Percentiles rank a stretch among this genome's conserved stretches.
Conservation (phyloP, 352 stramenopile genomes). For the Globisporangium middletonii region DNA sequence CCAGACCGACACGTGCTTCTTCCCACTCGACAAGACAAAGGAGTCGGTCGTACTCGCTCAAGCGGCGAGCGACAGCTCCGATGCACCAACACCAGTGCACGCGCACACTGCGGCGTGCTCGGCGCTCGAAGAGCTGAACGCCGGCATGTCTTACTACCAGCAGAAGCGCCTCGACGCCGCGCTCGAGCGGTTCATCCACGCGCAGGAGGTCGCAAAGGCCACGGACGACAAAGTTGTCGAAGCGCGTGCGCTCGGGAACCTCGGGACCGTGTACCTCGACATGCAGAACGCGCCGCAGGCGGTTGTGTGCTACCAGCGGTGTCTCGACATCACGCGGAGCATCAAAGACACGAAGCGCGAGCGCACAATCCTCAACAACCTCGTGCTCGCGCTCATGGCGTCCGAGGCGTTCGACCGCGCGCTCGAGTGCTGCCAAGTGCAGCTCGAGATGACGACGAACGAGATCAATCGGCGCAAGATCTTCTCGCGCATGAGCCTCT, state of each 20-base stretch:
- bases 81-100: not conserved
- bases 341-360: conserved; percentile 75
- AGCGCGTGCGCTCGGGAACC: conserved; percentile 65
- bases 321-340: conserved; percentile 61
- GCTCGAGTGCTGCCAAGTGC: conserved; percentile 57
- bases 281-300: conserved; percentile 61
- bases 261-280: conserved; percentile 75
- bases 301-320: conserved; percentile 72
- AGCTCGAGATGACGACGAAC: conserved; percentile 61
- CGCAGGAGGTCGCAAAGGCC: conserved; percentile 43
- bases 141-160: conserved; percentile 75
- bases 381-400: conserved; percentile 69
- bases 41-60: conserved; percentile 1
- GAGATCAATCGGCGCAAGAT: conserved; percentile 77
- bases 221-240: conserved; percentile 55
- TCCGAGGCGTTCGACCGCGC: conserved; percentile 50
- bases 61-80: not conserved
- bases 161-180: conserved; percentile 58
- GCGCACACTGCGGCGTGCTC: conserved; percentile 21
- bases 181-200: conserved; percentile 54
- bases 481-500: conserved; percentile 65
- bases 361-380: conserved; percentile 79
- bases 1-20: conserved; percentile 1
- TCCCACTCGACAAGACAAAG: conserved; percentile 4
- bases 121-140: conserved; percentile 61